These are phyloP conservation scores for Fomitiporia mediterranea DNA, from an alignment of 1,284 basidiomycete genomes.

Conservation along the genomic window DNA sequence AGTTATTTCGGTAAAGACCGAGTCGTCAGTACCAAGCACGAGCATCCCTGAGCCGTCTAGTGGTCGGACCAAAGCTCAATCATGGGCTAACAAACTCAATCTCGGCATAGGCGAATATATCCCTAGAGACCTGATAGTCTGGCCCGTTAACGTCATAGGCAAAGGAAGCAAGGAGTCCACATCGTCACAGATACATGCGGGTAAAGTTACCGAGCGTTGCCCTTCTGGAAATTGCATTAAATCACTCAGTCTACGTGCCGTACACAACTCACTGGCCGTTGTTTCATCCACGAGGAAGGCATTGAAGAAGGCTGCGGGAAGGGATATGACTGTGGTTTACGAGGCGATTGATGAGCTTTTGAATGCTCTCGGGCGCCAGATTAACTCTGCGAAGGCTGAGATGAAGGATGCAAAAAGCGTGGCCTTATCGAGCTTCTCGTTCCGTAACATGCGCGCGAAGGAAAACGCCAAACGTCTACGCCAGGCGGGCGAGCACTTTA, in stretches of 20 bases:
- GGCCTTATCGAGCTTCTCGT: not conserved
- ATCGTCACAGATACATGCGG: not conserved
- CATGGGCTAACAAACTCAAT: slow-evolving; percentile 11
- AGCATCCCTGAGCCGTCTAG: not conserved
- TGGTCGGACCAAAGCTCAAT: slow-evolving; percentile 1
- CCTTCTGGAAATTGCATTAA: not conserved
- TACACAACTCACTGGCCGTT: slow-evolving; percentile 10
- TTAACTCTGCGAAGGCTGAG: not conserved
- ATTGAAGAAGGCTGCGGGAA: slow-evolving; percentile 7
- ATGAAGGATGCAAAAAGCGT: not conserved
- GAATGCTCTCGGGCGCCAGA: slow-evolving; percentile 8
- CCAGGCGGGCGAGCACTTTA: slow-evolving; percentile 12
- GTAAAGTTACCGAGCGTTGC: not conserved
- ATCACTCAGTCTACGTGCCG: slow-evolving; percentile 11
- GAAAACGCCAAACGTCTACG: slow-evolving; percentile 17
- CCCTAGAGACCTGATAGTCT: slow-evolving; percentile 16
- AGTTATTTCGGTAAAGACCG: not conserved
- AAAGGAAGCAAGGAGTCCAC: not conserved
- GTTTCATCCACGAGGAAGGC: slow-evolving; percentile 16
- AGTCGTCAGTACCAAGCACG: not conserved
- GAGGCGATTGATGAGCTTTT: slow-evolving; percentile 20
- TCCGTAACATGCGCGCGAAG: slow-evolving; percentile 17
- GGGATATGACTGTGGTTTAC: slow-evolving; percentile 12
- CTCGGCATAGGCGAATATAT: slow-evolving; percentile 8
- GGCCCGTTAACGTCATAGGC: slow-evolving; percentile 5